phyloP scores from a whole-genome alignment of 2,329 filamentous ascomycete genomes.

The Passalora sequoiae region DNA sequence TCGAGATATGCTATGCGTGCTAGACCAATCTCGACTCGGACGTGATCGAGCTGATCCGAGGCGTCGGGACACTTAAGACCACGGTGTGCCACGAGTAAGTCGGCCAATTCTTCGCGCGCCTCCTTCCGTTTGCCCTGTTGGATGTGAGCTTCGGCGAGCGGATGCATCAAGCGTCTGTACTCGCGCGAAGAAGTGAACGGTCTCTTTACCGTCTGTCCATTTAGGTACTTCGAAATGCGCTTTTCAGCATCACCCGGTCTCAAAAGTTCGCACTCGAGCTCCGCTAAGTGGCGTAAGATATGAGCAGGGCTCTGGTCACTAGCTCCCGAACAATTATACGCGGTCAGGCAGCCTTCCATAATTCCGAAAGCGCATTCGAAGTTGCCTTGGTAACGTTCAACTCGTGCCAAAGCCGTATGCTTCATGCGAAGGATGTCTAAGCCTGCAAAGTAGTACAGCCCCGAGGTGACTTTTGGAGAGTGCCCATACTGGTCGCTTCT shows the following conservation, averaged over 20 bases:
- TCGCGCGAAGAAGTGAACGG: background rate
- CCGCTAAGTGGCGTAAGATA: background rate
- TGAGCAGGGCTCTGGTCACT: background rate
- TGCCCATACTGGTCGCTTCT: no score
- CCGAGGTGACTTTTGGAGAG: no score
- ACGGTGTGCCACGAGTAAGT: background rate
- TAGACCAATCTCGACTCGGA: background rate
- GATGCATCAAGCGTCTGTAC: background rate
- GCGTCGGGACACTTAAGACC: background rate
- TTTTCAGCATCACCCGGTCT: background rate
- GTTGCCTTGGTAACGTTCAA: no score
- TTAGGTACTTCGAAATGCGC: background rate
- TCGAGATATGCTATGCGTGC: background rate
- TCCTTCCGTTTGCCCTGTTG: background rate
- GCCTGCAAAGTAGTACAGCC: no score
- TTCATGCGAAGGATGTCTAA: no score
- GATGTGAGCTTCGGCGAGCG: background rate
- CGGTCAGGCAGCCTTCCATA: no score
- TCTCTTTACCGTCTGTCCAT: background rate
- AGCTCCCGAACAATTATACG: background rate
- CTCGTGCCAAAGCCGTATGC: no score
- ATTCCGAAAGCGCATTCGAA: no score
- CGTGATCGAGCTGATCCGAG: conserved; percentile 1
- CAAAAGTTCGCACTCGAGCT: background rate
- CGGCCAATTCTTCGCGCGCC: background rate